Evolutionary conservation across 257 asterid species (phyloP), one percentile per base, ranked within the genome.

Genomic region (Linderniella brevidens): DNA sequence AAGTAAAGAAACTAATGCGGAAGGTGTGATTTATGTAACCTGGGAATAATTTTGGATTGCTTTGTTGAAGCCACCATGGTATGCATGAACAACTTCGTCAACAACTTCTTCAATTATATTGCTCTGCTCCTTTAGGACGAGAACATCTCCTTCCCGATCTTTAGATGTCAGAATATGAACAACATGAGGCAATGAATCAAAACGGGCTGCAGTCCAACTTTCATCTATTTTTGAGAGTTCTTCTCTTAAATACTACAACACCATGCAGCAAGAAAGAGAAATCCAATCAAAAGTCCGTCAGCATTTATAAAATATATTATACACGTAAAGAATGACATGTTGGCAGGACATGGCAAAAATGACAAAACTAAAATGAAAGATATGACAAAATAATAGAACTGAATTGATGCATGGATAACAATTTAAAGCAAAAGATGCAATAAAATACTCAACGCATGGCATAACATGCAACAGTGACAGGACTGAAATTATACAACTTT

Each of bases 41-140:
- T 90, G 99, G 70, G 99, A 90, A 75, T 90, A 90, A 68, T 90
- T 90, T 68, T 90, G 99, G 62, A 90, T 90, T 19, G 99, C 99
- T 79, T 82, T 90, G 66, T 90, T 90, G 64, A 90, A 90, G 72
- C 99, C 99, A 52, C 92, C 69, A 54, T 90, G 99, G 63, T 90
- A 90, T 8, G 96, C 92, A 64, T 90, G 99, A 63, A 90, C 99
- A 46, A 90, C 99, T 90, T 81, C 94, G 56, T 90, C 99, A 49
- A 90, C 99, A 60, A 90, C 92, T 61, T 85, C 99, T 68, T 90
- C 99, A 35, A 85, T 62, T 43, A 90, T 76, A 68, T 90, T 88
- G 58, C 96, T 85, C 63, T 90, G 99, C 71, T 79, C 99, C 80
- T 90, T 79, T 67, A 90, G 70, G 70, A 73, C 68, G 7, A 68